Evolutionary conservation across 2,329 filamentous ascomycete species (phyloP), one percentile per base, ranked within the genome.

Genomic region (Ophiostoma montium): DNA sequence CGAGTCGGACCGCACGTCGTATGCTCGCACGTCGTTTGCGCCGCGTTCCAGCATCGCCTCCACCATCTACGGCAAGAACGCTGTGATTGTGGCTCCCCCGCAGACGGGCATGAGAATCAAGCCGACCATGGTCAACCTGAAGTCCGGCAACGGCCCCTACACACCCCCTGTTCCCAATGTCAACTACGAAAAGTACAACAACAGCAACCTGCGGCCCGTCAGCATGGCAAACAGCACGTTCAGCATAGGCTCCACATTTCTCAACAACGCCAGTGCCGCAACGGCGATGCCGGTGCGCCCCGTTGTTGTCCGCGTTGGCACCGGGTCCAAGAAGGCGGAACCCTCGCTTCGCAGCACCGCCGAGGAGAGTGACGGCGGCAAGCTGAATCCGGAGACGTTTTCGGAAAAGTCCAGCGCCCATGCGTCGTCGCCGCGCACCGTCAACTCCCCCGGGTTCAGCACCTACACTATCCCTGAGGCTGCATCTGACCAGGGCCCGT

Each of bases 41-140:
- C 74, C 75, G 32, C 74, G 80, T 50, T 80, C 76, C 45, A 89
- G 85, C 60, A 84, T 96, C 55, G 89, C 88, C 3, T 95, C 89
- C 1, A 95, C 90, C 18, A 87, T 95, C 48, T 96, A 95, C 62
- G 85, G 87, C 56, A 90, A 89, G 68, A 87, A 94, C 59, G 88
- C 86, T 15, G 80, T 94, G 47, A 78, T 95, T 35, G 57, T 88
- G 72, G 61, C 84, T 71, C 83, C 89, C 1, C 87, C 88, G 1
- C 87, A 92, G 60, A 92, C 88, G 47, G 84, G 86, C 51, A 84
- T 90, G 61, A 80, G 88, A 53, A 85, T 84, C 55, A 94, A 92
- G 66, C 87, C 92, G 10, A 89, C 87, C 33, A 82, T 96, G 61
- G 88, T 98, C 62, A 95, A 86, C 59, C 88, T 98, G 56, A 92